phyloP scores from a whole-genome alignment of 2,329 filamentous ascomycete genomes.

The Fusarium proliferatum region DNA sequence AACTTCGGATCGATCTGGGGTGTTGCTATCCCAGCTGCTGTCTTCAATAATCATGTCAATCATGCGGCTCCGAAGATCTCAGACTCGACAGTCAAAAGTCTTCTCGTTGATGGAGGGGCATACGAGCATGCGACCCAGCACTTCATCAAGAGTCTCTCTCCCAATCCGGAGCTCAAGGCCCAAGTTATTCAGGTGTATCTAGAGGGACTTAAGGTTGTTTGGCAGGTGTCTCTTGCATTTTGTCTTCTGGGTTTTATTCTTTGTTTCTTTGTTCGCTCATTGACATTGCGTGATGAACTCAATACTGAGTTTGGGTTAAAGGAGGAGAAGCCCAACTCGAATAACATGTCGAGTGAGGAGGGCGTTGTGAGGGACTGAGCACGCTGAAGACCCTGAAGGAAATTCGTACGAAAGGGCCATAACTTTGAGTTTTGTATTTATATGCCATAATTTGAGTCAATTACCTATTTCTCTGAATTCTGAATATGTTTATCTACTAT shows the following conservation, averaged over 20 bases:
- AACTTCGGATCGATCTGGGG: constrained; percentile 61
- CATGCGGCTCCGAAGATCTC: constrained; percentile 7
- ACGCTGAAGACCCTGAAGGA: background rate
- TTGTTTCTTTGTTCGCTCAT: constrained; percentile 3
- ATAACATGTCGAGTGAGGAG: background rate
- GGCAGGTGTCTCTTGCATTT: constrained; percentile 1
- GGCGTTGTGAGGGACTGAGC: background rate
- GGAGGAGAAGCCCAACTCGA: background rate
- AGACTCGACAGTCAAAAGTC: constrained; percentile 1
- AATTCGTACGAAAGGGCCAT: background rate
- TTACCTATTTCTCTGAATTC: accelerated
- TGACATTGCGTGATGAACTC: background rate
- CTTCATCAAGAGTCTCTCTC: constrained; percentile 22
- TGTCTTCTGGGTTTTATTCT: background rate
- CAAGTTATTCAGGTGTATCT: constrained; percentile 38
- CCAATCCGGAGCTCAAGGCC: constrained; percentile 3
- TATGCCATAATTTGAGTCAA: background rate
- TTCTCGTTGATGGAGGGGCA: constrained; percentile 34
- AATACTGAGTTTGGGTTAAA: constrained; percentile 2
- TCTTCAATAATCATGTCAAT: constrained; percentile 48
- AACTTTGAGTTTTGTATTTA: background rate
- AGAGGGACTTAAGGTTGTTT: constrained; percentile 3
- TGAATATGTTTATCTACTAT: background rate
- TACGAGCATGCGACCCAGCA: constrained; percentile 42
- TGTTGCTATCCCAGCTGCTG: constrained; percentile 54